Evolutionary conservation across 805 yeast genomes (phyloP).

Genomic region (Ascoidea asiatica): DNA sequence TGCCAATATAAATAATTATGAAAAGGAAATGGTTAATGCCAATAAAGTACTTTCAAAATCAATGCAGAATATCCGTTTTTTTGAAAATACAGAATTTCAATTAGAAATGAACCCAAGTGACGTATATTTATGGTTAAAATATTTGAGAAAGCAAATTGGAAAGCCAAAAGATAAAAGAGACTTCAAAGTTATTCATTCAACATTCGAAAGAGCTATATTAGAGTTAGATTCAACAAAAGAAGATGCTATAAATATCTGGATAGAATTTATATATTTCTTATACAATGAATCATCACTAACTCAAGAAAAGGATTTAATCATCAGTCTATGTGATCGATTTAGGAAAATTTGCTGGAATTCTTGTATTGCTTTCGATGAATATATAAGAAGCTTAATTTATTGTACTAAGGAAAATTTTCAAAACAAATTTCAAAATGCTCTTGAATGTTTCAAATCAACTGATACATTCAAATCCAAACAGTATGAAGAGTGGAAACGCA

Average conservation of each 20-base stretch:
- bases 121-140: slow-evolving; percentile 19
- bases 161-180: slow-evolving; percentile 10
- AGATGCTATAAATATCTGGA: slow-evolving; percentile 19
- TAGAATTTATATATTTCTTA: slow-evolving; percentile 16
- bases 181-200: slow-evolving; percentile 9
- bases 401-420: too few relatives aligned
- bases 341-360: background rate
- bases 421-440: slow-evolving; percentile 6
- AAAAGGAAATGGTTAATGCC: slow-evolving; percentile 22
- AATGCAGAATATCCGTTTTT: slow-evolving; percentile 15
- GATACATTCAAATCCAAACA: background rate
- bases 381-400: too few relatives aligned
- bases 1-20: slow-evolving; percentile 18
- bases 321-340: background rate
- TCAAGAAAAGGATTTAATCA: too few relatives aligned
- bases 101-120: slow-evolving; percentile 6
- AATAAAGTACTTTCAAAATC: slow-evolving; percentile 20
- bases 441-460: slow-evolving; percentile 4
- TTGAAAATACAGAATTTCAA: slow-evolving; percentile 23
- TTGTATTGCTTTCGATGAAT: too few relatives aligned
- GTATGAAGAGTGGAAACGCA: slow-evolving; percentile 22
- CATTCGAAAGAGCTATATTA: slow-evolving; percentile 21
- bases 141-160: slow-evolving; percentile 18
- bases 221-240: background rate
- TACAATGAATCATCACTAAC: slow-evolving; percentile 12